A percentile compares a stretch with the other conserved stretches of the same genome.
Evolutionary conservation across 192 early-diverging fungal species (phyloP).

Genomic region (Linnemannia exigua): DNA sequence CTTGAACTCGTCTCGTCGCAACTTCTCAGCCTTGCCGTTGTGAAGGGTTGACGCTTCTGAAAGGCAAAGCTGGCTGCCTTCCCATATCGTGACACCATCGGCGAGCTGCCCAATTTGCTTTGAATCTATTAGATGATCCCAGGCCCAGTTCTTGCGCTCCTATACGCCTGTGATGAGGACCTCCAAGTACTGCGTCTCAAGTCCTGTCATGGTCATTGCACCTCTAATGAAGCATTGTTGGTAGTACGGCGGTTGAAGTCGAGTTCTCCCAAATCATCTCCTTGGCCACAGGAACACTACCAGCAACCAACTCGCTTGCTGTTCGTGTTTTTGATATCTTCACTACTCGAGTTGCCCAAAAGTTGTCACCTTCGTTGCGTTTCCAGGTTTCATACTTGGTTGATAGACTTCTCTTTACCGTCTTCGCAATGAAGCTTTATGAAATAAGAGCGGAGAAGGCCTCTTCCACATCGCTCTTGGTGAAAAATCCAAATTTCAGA

Average conservation of each 20-base stretch:
- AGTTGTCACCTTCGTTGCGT: slow-evolving; percentile 19
- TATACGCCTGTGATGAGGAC: not conserved
- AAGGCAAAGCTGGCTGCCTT: slow-evolving; percentile 1
- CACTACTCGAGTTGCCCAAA: slow-evolving; percentile 17
- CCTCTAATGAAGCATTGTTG: slow-evolving; percentile 13
- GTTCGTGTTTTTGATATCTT: too few species aligned
- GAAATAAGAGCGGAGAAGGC: slow-evolving; percentile 12
- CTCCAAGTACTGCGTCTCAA: slow-evolving; percentile 14
- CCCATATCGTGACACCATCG: slow-evolving; percentile 7
- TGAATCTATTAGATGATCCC: too few species aligned
- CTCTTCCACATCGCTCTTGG: slow-evolving; percentile 12
- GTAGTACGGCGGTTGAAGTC: too few species aligned
- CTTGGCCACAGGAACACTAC: too few species aligned
- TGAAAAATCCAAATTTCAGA: slow-evolving; percentile 4
- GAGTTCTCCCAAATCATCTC: too few species aligned
- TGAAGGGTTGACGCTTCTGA: slow-evolving; percentile 11
- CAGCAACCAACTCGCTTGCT: too few species aligned
- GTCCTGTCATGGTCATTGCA: slow-evolving; percentile 18
- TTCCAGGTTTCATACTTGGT: slow-evolving; percentile 19
- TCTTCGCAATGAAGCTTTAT: slow-evolving; percentile 23
- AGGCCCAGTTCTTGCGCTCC: slow-evolving; percentile 1
- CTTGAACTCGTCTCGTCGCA: slow-evolving; percentile 12
- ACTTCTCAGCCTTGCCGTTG: not conserved
- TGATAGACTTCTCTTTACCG: slow-evolving; percentile 1
- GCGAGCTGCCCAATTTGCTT: not conserved